phyloP scores from a whole-genome alignment of 352 stramenopile genomes.

The Pythium chondricola region DNA sequence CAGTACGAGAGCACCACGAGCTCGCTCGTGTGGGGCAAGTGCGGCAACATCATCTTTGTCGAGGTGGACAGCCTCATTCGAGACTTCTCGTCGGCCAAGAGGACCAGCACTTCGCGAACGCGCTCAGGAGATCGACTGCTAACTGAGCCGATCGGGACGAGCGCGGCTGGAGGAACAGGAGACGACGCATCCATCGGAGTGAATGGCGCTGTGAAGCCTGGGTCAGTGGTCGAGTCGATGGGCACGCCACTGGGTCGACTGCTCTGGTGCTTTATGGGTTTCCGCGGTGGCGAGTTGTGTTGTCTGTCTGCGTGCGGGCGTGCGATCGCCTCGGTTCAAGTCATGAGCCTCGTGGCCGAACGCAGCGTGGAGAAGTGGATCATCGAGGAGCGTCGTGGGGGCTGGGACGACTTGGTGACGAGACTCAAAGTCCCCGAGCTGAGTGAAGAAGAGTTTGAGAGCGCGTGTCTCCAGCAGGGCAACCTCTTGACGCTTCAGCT shows the following conservation, averaged over 20 bases:
- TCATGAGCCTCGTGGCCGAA: slow-evolving; percentile 77
- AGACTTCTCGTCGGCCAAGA: slow-evolving; percentile 68
- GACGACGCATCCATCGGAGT: slow-evolving; percentile 5
- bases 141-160: neutral
- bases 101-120: slow-evolving; percentile 17
- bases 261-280: slow-evolving; percentile 76
- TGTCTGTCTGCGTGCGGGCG: slow-evolving; percentile 64
- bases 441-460: slow-evolving; percentile 76
- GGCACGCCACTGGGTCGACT: slow-evolving; percentile 54
- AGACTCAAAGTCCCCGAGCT: slow-evolving; percentile 69
- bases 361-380: slow-evolving; percentile 84
- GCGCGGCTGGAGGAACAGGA: neutral
- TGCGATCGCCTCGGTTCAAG: slow-evolving; percentile 72
- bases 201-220: neutral
- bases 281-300: slow-evolving; percentile 70
- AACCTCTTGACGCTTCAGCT: slow-evolving; percentile 76
- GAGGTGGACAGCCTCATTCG: slow-evolving; percentile 75
- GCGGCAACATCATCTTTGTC: slow-evolving; percentile 77
- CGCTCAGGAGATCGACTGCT: neutral
- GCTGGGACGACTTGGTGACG: slow-evolving; percentile 55
- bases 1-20: slow-evolving; percentile 5
- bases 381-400: slow-evolving; percentile 63
- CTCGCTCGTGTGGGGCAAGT: slow-evolving; percentile 74
- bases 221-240: slow-evolving; percentile 38
- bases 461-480: slow-evolving; percentile 56